phyloP scores from a whole-genome alignment of 345 rosid species.

The Eucalyptus sp. region DNA sequence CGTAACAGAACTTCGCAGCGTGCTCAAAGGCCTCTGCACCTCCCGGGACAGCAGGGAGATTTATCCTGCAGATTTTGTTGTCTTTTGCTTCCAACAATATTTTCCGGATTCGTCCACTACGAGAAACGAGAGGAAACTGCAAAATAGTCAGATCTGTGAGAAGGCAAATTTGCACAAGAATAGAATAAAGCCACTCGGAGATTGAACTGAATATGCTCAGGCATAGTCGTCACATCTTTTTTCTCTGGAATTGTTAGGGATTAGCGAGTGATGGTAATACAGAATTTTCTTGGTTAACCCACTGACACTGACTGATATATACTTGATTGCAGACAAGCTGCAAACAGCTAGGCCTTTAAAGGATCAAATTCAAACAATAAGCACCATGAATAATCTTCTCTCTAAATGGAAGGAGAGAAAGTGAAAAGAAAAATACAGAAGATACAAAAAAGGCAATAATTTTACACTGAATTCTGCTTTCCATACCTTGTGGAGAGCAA shows the following conservation, averaged over 20 bases:
- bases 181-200: background rate
- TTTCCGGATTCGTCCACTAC: slow-evolving; percentile 82
- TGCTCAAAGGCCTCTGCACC: slow-evolving; percentile 86
- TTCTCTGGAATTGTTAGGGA: background rate
- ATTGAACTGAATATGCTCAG: background rate
- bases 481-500: slow-evolving; percentile 86
- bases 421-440: background rate
- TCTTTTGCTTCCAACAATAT: slow-evolving; percentile 63
- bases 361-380: background rate
- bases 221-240: background rate
- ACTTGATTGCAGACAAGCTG: background rate
- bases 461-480: background rate
- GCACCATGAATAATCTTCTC: background rate
- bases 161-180: background rate
- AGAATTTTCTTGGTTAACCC: background rate
- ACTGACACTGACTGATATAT: background rate
- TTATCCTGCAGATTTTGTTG: slow-evolving; percentile 44
- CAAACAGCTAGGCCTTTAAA: background rate
- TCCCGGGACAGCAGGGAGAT: slow-evolving; percentile 57
- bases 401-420: background rate
- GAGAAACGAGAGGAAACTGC: slow-evolving; percentile 92
- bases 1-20: slow-evolving; percentile 98
- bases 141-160: background rate
- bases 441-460: background rate
- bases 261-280: background rate